These are phyloP conservation scores for Pelargonium nanum DNA, from an alignment of 345 rosid genomes.

Conservation along the genomic window DNA sequence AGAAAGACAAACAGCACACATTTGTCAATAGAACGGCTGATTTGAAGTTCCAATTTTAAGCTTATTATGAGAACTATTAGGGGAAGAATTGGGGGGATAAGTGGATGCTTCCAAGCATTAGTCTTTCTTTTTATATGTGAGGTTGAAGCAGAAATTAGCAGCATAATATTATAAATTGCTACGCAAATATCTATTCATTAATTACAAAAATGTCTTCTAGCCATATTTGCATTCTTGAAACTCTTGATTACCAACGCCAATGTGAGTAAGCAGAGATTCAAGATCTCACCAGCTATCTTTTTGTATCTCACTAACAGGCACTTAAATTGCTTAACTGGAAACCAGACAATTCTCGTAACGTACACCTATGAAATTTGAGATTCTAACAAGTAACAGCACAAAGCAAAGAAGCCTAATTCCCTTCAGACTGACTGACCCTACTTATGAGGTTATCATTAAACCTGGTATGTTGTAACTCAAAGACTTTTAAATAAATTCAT, in stretches of 20 bases:
- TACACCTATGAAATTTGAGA: not conserved
- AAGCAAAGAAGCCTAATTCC: not conserved
- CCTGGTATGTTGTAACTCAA: too few relatives aligned
- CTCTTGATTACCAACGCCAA: not conserved
- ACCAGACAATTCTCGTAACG: not conserved
- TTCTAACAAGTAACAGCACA: not conserved
- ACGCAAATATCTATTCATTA: not conserved
- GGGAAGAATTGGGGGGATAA: not conserved
- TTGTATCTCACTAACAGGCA: not conserved
- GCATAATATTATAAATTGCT: not conserved
- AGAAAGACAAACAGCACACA: not conserved
- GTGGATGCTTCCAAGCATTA: not conserved
- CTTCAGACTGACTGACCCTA: not conserved
- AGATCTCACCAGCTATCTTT: not conserved
- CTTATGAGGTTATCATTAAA: too few relatives aligned
- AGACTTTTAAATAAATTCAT: too few relatives aligned
- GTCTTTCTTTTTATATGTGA: too few relatives aligned
- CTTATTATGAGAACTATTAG: not conserved
- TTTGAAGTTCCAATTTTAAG: not conserved
- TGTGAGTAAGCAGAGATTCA: not conserved
- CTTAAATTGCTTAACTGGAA: not conserved
- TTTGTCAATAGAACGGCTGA: not conserved
- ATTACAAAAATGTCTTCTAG: not conserved
- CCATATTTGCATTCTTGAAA: not conserved
- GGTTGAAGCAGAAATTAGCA: not conserved